Base-by-base conservation (phyloP, 2,329 filamentous ascomycete species). In the Coleophoma crateriformis region DNA sequence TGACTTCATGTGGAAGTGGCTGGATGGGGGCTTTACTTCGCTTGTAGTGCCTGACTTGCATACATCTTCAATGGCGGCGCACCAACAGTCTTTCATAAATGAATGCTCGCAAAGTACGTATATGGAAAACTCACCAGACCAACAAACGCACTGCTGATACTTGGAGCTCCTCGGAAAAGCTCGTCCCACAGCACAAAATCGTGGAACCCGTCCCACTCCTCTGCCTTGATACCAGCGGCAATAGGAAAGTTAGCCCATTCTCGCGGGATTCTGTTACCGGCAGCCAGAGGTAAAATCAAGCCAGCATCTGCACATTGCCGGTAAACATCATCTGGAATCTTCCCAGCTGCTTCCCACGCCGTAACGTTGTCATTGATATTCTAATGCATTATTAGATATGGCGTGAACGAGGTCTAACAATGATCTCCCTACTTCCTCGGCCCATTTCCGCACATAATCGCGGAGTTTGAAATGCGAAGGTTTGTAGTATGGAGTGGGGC, bases 191-290 rank as follows among this genome's bases (percentile, higher is more conserved):
- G 52, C 32, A 68, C 58, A 33, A 68, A 58, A 53, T 68, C 65
- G 49, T 68, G 66, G 56, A 68, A 68, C 15, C 61, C 65, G 45
- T 68, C 60, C 65, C 65, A 67, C 42, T 67, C 64, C 32, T 56
- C 55, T 6, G 62, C 46, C 4, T 54, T 53, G 42, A 67, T 62
- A 4, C 48, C 50, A 7, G 56, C 59, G 11, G 54, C 53, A 19
- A 69, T 67, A 13, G 49, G 50, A 34, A 49, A 55, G 4, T 53
- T 47, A n/a, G 17, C 27, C 46, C 50, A 48, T 35, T 34, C 45
- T 19, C 3, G 1, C 17, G 32, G 32, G 14, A 43, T 27, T 32
- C 10, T n/a, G 12, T 43, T 43, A 8, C 40, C 40, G 7, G 40
- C 40, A 11, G 40, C 40, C 40, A 43, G 17, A 14, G 40, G 40